Evolutionary conservation across 345 rosid species (phyloP).

Genomic region (Combretum micranthum): DNA sequence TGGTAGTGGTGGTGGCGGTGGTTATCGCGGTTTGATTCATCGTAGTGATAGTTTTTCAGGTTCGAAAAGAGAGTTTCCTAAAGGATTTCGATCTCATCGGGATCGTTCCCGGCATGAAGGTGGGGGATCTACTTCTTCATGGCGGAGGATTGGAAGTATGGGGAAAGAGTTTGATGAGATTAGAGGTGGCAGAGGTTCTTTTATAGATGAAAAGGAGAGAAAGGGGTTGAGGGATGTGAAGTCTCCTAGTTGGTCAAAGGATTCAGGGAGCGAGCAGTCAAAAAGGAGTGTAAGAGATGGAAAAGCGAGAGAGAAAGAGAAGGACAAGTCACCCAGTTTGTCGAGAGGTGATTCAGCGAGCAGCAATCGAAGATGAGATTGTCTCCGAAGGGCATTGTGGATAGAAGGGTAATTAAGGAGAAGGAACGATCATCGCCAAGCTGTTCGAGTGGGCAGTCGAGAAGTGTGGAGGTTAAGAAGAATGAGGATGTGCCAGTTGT

Average conservation of each 20-base stretch:
- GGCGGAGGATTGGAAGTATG: conserved; percentile 65
- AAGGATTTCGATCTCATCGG: conserved; percentile 78
- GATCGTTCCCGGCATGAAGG: conserved; percentile 72
- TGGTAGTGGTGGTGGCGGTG: conserved; percentile 4
- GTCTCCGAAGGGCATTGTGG: conserved; percentile 6
- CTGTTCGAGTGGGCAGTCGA: conserved; percentile 26
- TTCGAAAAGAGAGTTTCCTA: conserved; percentile 73
- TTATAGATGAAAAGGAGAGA: conserved; percentile 20
- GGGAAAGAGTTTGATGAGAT: conserved; percentile 32
- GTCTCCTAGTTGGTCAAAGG: conserved; percentile 79
- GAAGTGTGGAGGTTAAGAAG: conserved; percentile 44
- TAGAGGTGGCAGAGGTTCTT: conserved; percentile 19
- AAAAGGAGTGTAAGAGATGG: conserved; percentile 31
- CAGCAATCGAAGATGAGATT: conserved; percentile 10
- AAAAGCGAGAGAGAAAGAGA: conserved; percentile 31
- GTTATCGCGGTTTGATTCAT: conserved; percentile 24
- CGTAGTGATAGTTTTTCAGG: conserved; percentile 75
- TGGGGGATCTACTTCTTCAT: conserved; percentile 67
- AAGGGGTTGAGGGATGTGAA: conserved; percentile 28
- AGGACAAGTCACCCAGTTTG: conserved; percentile 18
- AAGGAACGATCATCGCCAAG: conserved; percentile 21
- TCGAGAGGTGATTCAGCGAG: conserved; percentile 16
- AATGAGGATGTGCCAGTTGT: conserved; percentile 26
- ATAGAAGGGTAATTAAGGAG: conserved; percentile 11
- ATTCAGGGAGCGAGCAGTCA: conserved; percentile 72